These are phyloP conservation scores for Pythium coloratum DNA, from an alignment of 352 stramenopile genomes.

Conservation along the genomic window DNA sequence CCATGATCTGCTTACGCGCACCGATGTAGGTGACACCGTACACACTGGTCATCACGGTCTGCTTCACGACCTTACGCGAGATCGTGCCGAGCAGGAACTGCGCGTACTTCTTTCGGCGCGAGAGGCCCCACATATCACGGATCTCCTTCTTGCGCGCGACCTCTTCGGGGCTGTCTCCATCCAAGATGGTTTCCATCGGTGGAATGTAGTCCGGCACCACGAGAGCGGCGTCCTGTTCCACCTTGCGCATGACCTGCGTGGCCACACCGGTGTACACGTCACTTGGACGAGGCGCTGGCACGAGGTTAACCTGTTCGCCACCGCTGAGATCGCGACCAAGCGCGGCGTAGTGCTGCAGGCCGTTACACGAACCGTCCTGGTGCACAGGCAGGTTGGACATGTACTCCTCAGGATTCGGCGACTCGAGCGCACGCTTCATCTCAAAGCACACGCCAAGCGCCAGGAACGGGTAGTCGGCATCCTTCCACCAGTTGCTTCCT, in stretches of 20 bases:
- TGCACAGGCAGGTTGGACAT: conserved; percentile 96
- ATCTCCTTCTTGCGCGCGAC: conserved; percentile 28
- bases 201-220: conserved; percentile 45
- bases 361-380: conserved; percentile 99
- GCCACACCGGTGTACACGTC: conserved; percentile 98
- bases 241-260: conserved; percentile 75
- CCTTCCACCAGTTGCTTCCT: conserved; percentile 92
- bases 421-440: conserved; percentile 92
- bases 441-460: conserved; percentile 97
- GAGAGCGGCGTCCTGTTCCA: conserved; percentile 64
- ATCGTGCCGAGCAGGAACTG: conserved; percentile 76
- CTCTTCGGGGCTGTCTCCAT: conserved; percentile 15
- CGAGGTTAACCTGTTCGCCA: conserved; percentile 97
- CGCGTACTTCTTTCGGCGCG: conserved; percentile 66
- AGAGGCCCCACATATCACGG: conserved; percentile 28
- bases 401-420: conserved; percentile 93
- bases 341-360: conserved; percentile 99
- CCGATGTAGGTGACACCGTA: conserved; percentile 99
- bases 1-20: conserved; percentile 97
- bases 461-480: conserved; percentile 98
- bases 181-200: conserved; percentile 30
- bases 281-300: conserved; percentile 91
- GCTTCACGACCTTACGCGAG: conserved; percentile 97
- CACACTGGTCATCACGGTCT: conserved; percentile 99
- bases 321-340: conserved; percentile 94